phyloP scores from a whole-genome alignment of 1,284 basidiomycete species.

The Baeospora myosura region DNA sequence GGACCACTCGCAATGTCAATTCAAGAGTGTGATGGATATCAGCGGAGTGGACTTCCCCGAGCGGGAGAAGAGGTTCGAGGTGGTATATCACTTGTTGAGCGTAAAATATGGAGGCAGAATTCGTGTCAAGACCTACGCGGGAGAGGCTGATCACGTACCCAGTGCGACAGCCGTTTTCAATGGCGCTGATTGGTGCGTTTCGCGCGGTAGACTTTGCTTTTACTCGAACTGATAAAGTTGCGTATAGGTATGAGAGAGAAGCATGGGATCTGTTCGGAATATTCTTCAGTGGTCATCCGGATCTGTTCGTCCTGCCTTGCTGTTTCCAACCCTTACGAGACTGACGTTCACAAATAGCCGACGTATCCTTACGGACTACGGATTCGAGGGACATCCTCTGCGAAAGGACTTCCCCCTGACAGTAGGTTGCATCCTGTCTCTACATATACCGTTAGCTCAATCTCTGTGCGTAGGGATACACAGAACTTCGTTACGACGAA shows the following conservation, averaged over 20 bases:
- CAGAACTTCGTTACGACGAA: constrained; percentile 96
- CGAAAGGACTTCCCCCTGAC: constrained; percentile 98
- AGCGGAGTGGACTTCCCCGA: constrained; percentile 95
- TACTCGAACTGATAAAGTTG: constrained; percentile 10
- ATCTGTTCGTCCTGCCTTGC: constrained; percentile 58
- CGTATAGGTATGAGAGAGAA: constrained; percentile 85
- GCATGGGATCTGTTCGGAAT: constrained; percentile 98
- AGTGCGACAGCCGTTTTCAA: constrained; percentile 76
- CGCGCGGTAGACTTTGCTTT: background rate
- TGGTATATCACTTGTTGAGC: constrained; percentile 93
- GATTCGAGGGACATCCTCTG: constrained; percentile 96
- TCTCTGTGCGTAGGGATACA: constrained; percentile 79
- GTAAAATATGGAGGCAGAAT: constrained; percentile 73
- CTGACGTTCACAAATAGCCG: constrained; percentile 45
- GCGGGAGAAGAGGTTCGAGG: constrained; percentile 90
- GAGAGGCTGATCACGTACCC: constrained; percentile 92
- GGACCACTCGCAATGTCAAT: constrained; percentile 95
- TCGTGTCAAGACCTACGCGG: constrained; percentile 96
- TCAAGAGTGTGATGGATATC: constrained; percentile 90
- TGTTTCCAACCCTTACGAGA: constrained; percentile 3
- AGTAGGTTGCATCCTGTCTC: constrained; percentile 35
- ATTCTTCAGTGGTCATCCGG: constrained; percentile 94
- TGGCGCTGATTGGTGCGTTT: constrained; percentile 87
- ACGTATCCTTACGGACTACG: constrained; percentile 97
- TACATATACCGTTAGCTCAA: constrained; percentile 7